These are phyloP conservation scores for Hyaloscypha hepaticicola DNA, from an alignment of 495 filamentous ascomycete genomes.

Conservation along the genomic window DNA sequence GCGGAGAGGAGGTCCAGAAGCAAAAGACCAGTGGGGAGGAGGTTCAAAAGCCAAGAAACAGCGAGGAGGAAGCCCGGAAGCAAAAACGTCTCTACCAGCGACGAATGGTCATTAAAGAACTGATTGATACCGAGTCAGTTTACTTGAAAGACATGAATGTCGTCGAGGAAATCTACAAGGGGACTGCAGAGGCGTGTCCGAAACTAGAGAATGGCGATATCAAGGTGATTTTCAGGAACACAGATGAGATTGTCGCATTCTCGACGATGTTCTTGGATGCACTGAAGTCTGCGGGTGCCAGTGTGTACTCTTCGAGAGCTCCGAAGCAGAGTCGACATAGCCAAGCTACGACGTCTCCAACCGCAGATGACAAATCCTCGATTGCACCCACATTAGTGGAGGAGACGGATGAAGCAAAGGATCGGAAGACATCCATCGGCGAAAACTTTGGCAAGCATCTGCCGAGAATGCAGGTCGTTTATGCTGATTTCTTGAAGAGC, in stretches of 20 bases:
- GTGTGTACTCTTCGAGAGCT: constrained; percentile 61
- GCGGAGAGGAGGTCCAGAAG: constrained; percentile 14
- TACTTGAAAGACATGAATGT: constrained; percentile 94
- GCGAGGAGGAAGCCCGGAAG: constrained; percentile 15
- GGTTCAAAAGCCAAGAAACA: constrained; percentile 12
- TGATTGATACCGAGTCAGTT: constrained; percentile 85
- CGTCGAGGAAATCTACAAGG: constrained; percentile 93
- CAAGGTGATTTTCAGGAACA: constrained; percentile 86
- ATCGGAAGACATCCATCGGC: constrained; percentile 73
- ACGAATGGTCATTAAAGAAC: constrained; percentile 78
- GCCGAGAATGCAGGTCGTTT: constrained; percentile 76
- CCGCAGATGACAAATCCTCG: constrained; percentile 22
- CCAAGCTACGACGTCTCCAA: neutral
- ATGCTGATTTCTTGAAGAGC: constrained; percentile 82
- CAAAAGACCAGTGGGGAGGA: neutral
- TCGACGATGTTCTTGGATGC: constrained; percentile 73
- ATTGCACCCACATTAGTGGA: constrained; percentile 35
- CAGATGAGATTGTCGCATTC: constrained; percentile 80
- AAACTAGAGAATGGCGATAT: constrained; percentile 80
- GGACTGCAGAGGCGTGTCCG: constrained; percentile 80
- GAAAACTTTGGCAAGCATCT: constrained; percentile 74
- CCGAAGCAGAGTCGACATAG: constrained; percentile 12
- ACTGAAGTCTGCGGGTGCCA: constrained; percentile 71
- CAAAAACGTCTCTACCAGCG: constrained; percentile 46
- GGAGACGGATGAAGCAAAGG: constrained; percentile 62